A percentile compares a stretch with the other conserved stretches of the same genome.
phyloP scores from a whole-genome alignment of 2,329 filamentous ascomycete species.

The Arthrinium phaeospermum region DNA sequence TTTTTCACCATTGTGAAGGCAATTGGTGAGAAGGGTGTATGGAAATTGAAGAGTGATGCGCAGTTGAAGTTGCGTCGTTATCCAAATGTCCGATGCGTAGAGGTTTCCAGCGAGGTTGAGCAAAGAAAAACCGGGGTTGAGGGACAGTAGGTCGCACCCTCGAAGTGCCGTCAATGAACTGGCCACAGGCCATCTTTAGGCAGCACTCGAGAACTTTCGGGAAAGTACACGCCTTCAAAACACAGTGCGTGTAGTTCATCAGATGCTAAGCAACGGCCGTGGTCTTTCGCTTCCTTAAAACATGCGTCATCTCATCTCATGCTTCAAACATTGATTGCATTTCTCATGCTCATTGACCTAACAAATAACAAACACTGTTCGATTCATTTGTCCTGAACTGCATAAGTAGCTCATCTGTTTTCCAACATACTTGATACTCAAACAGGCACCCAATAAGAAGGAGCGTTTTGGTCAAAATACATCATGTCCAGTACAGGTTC shows the following conservation, averaged over 20 bases:
- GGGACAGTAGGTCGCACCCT: background rate
- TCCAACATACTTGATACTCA: background rate
- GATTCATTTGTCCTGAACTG: background rate
- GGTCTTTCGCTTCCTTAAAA: background rate
- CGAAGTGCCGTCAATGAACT: too few species aligned
- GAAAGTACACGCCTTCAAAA: background rate
- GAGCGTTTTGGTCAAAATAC: background rate
- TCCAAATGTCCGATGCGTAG: background rate
- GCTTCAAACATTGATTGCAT: background rate
- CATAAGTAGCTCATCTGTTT: background rate
- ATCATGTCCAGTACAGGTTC: slow-evolving; percentile 32
- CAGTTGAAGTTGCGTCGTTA: background rate
- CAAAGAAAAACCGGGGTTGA: background rate
- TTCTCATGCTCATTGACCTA: background rate
- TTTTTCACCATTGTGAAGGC: slow-evolving; percentile 55
- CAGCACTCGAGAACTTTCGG: too few species aligned
- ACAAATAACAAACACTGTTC: background rate
- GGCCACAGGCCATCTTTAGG: background rate
- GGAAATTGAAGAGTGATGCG: slow-evolving; percentile 17
- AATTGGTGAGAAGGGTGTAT: background rate
- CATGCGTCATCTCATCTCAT: background rate
- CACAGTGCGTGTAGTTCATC: background rate
- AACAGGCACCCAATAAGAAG: too few species aligned
- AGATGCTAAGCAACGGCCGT: background rate
- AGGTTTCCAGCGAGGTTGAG: slow-evolving; percentile 8